Evolutionary conservation across 495 filamentous ascomycete genomes (phyloP), one percentile per base, ranked within the genome.

Genomic region (Penicillium paxilli): DNA sequence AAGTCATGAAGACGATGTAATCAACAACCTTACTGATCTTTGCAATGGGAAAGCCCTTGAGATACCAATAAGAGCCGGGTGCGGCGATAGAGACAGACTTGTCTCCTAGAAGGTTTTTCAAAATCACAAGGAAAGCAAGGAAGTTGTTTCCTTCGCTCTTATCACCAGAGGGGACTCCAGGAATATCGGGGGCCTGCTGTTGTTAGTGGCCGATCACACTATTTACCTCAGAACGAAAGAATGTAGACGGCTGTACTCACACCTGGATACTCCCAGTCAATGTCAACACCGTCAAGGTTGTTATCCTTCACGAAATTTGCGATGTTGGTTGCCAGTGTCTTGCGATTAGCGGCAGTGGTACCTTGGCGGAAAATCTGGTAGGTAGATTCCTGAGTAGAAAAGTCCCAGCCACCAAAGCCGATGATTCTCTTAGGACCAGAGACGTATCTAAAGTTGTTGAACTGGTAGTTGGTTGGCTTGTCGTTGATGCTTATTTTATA

Each of bases 361-460:
- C 51, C 71, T 1, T 67, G 32, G 14, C 74, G 67, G 45, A 76
- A 63, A 37, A 76, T 64, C 12, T 49, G 25, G 30, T 63, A 73
- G 3, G 67, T 69, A 10, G 11, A 25, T 8, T 52, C 51, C 21
- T 57, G 46, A 3, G 74, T 75, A 5, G 60, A 71, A 7, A 56
- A 56, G 9, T 28, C 48, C 54, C 54, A 56, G 1, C 77, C 78
- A 17, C 77, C 78, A 51, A 81, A 66, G 0, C 70, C 71, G 5
- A 79, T 4, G n/a, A 81, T 69, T 8, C 54, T 59, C 55, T 76
- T 74, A 10, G 62, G 35, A 10, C 44, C 58, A 11, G 26, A 5
- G 26, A 28, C 11, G 5, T 28, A 11, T 11, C 11, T 28, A 11
- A 28, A 28, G 5, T 28, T 11, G 5, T 11, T 11, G 11, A 28